Evolutionary conservation across 768 basidiomycete species (phyloP).

Genomic region (Podaxis mareebaensis): DNA sequence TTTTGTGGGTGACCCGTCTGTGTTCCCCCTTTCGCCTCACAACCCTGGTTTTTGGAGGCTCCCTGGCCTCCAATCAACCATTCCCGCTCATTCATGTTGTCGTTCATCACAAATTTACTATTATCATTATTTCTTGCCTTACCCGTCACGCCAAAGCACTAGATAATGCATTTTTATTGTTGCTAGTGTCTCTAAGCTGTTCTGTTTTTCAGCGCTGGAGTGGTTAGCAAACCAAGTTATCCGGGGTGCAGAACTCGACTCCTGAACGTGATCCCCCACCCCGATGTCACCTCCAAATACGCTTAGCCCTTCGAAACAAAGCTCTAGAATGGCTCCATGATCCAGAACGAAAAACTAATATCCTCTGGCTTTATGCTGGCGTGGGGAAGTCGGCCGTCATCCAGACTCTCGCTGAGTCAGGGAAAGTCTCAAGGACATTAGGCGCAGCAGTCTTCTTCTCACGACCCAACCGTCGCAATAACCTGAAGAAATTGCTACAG

Average conservation of each 20-base stretch:
- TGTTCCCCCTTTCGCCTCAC: no score
- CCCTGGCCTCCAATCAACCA: no score
- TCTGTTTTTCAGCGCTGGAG: no score
- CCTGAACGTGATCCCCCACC: not conserved
- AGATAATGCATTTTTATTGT: no score
- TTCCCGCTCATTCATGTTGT: no score
- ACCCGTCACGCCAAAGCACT: no score
- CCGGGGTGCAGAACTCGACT: not conserved
- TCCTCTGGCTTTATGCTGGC: slow-evolving; percentile 13
- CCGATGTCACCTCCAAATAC: not conserved
- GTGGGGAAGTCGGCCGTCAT: slow-evolving; percentile 9
- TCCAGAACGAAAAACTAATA: not conserved
- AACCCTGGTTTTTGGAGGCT: no score
- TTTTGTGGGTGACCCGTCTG: no score
- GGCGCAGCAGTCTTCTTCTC: slow-evolving; percentile 4
- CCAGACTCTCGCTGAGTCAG: slow-evolving; percentile 2
- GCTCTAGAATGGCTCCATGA: not conserved
- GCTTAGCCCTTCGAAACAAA: not conserved
- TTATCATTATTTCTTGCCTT: no score
- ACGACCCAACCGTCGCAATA: not conserved
- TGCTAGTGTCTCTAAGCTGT: no score
- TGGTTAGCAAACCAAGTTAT: not conserved
- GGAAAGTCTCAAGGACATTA: not conserved
- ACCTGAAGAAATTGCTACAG: slow-evolving; percentile 15
- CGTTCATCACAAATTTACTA: no score